A percentile compares a stretch with the other conserved stretches of the same genome.
Conservation (phyloP, 129 eudicot genomes). For the Tanacetum coccineum region DNA sequence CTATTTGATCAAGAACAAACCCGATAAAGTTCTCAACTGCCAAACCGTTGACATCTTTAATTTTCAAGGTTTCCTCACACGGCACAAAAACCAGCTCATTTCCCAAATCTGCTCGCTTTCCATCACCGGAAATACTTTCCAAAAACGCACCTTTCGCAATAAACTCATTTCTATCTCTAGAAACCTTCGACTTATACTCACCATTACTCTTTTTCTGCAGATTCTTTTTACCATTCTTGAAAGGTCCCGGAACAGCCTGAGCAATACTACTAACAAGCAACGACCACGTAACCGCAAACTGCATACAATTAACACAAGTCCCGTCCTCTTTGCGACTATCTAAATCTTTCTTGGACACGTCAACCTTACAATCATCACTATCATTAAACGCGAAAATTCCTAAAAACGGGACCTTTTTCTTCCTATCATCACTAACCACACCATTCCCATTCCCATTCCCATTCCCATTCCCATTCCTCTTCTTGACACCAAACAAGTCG, state of each 20-base stretch:
- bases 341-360: background rate
- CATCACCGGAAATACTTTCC: constrained; percentile 27
- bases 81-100: constrained; percentile 29
- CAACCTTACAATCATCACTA: constrained; percentile 6
- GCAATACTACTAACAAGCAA: constrained; percentile 58
- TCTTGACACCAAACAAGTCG: constrained; percentile 29
- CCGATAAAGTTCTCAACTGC: constrained; percentile 50
- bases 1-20: constrained; percentile 51
- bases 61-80: constrained; percentile 28
- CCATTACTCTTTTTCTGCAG: constrained; percentile 40
- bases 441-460: constrained; percentile 16
- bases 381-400: constrained; percentile 8
- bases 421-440: constrained; percentile 38
- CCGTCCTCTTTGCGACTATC: constrained; percentile 43
- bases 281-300: constrained; percentile 69
- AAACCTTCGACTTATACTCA: constrained; percentile 34
- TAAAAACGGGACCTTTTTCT: constrained; percentile 27
- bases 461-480: constrained; percentile 12
- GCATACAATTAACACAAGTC: constrained; percentile 65
- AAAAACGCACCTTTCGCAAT: constrained; percentile 16
- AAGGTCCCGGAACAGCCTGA: constrained; percentile 59
- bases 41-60: constrained; percentile 41
- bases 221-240: constrained; percentile 56
- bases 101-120: constrained; percentile 36
- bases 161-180: constrained; percentile 25